A percentile compares a stretch with the other conserved stretches of the same genome.
phyloP scores from a whole-genome alignment of 2,329 filamentous ascomycete species.

The Monosporascus sp. region DNA sequence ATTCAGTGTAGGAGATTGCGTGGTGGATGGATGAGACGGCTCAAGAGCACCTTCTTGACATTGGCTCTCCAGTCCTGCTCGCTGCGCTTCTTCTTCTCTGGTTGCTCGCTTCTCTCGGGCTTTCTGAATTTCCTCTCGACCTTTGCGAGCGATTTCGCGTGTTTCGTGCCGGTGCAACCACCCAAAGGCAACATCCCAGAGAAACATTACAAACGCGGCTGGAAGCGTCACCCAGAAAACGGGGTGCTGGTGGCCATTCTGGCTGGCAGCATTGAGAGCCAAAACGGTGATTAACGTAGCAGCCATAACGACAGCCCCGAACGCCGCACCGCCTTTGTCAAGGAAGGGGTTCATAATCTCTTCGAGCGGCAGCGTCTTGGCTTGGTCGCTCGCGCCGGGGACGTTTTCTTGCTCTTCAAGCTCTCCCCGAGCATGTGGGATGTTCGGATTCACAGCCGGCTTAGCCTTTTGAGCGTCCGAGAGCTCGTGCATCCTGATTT shows the following conservation, averaged over 20 bases:
- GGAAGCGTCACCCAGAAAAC: slow-evolving; percentile 67
- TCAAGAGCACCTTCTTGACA: slow-evolving; percentile 1
- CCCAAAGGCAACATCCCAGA: slow-evolving; percentile 59
- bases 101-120: slow-evolving; percentile 33
- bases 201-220: slow-evolving; percentile 62
- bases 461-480: slow-evolving; percentile 48
- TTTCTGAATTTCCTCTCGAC: slow-evolving; percentile 42
- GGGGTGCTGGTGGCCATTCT: slow-evolving; percentile 42
- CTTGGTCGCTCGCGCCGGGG: slow-evolving; percentile 41
- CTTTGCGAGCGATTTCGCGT: slow-evolving; percentile 53
- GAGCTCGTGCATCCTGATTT: slow-evolving; percentile 64
- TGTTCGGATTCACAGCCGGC: slow-evolving; percentile 66
- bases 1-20: background rate
- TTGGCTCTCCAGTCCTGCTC: slow-evolving; percentile 3
- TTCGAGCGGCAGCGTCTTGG: slow-evolving; percentile 55
- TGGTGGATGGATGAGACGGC: background rate
- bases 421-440: slow-evolving; percentile 56
- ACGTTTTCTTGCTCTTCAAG: slow-evolving; percentile 45
- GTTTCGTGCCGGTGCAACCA: slow-evolving; percentile 60
- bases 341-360: slow-evolving; percentile 73
- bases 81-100: slow-evolving; percentile 26
- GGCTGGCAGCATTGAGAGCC: slow-evolving; percentile 56
- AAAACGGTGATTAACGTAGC: slow-evolving; percentile 61
- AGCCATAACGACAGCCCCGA: slow-evolving; percentile 62
- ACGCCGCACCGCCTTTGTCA: slow-evolving; percentile 59